Conservation (phyloP, 2,329 filamentous ascomycete species). For the Microthyrium microscopicum region DNA sequence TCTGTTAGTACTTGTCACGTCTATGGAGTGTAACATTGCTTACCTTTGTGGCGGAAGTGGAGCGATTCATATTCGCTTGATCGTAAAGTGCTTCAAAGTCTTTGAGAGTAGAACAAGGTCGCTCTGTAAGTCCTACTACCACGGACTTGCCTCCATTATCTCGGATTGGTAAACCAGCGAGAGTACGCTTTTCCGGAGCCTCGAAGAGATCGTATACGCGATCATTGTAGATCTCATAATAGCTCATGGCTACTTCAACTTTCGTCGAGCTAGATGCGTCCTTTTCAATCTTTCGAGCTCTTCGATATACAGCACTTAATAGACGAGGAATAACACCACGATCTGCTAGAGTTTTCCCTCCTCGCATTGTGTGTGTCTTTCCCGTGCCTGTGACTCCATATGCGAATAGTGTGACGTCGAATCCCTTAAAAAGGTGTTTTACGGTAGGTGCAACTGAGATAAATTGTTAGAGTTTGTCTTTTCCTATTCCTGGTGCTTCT, state of each 20-base stretch:
- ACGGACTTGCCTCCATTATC: constrained; percentile 78
- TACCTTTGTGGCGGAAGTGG: constrained; percentile 73
- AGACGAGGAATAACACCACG: constrained; percentile 76
- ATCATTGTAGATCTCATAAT: constrained; percentile 96
- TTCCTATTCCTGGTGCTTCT: too few relatives aligned
- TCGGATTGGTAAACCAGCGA: constrained; percentile 62
- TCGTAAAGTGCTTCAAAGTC: constrained; percentile 86
- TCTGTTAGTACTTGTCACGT: constrained; percentile 4
- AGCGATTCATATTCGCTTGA: constrained; percentile 77
- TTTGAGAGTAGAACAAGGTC: constrained; percentile 65
- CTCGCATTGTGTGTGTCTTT: constrained; percentile 93
- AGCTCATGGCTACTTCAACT: constrained; percentile 64
- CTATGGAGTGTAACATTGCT: constrained; percentile 1
- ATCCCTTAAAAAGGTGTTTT: constrained; percentile 80
- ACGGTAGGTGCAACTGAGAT: constrained; percentile 65
- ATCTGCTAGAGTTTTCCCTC: constrained; percentile 70
- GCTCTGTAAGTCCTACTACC: constrained; percentile 72
- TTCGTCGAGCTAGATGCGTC: constrained; percentile 54
- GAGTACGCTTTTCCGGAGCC: constrained; percentile 68
- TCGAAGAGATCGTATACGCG: constrained; percentile 87
- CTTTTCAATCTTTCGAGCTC: constrained; percentile 70
- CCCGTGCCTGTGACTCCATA: constrained; percentile 89
- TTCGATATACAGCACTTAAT: constrained; percentile 69
- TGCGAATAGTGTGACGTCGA: constrained; percentile 79
- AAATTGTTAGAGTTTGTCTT: background rate